These are phyloP conservation scores for Rasamsonia emersonii DNA, from an alignment of 2,329 filamentous ascomycete species.

Conservation along the genomic window DNA sequence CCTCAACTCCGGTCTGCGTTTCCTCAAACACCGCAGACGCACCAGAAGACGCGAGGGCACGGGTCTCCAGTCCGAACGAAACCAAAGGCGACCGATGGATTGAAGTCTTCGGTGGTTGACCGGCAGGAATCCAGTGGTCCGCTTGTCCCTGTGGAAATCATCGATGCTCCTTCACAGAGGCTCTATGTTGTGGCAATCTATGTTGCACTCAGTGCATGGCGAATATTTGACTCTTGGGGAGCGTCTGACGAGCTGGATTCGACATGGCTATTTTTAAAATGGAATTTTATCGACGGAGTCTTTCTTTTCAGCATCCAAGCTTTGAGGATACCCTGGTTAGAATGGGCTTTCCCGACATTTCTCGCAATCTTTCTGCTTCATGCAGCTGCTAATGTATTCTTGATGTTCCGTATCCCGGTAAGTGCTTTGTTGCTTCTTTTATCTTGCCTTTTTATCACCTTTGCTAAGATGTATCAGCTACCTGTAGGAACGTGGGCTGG, in stretches of 20 bases:
- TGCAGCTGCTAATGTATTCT: constrained; percentile 65
- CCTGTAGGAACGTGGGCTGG: constrained; percentile 67
- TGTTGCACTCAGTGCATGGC: constrained; percentile 66
- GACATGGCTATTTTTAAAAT: constrained; percentile 89
- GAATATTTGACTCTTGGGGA: constrained; percentile 75
- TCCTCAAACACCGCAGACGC: constrained; percentile 60
- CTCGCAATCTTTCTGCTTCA: constrained; percentile 64
- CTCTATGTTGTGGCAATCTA: constrained; percentile 81
- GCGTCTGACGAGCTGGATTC: constrained; percentile 77
- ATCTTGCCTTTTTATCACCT: background rate
- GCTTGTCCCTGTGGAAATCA: constrained; percentile 67
- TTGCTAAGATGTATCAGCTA: constrained; percentile 40
- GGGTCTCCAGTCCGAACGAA: constrained; percentile 20
- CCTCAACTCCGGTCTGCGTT: constrained; percentile 75
- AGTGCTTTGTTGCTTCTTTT: constrained; percentile 19
- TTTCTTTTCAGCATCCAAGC: constrained; percentile 83
- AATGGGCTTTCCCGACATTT: constrained; percentile 71
- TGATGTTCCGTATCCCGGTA: constrained; percentile 87
- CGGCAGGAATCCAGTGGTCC: constrained; percentile 38
- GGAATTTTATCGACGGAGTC: constrained; percentile 75
- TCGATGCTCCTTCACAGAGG: constrained; percentile 86
- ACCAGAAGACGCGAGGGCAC: constrained; percentile 26
- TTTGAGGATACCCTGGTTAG: constrained; percentile 90
- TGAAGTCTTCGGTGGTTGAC: constrained; percentile 17
- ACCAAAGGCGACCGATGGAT: constrained; percentile 15